Evolutionary conservation across 306 rosid species (phyloP), one percentile per base, ranked within the genome.

Genomic region (Amphicarpaea edgeworthii): DNA sequence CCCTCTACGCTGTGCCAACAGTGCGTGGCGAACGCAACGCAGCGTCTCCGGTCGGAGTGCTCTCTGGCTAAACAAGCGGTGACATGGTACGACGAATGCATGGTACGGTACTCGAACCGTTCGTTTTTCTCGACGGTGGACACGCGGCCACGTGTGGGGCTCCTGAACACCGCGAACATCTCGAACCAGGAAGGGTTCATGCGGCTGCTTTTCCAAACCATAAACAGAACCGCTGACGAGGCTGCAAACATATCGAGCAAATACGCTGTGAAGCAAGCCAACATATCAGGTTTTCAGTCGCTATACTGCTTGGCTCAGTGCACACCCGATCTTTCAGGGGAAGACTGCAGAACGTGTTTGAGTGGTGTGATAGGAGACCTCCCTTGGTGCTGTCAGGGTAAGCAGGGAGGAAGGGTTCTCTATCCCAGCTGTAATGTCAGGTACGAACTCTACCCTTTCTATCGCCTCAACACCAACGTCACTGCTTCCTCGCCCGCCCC

Each of bases 391-490:
- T 82, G 82, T 17, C 26, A 24, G 0, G 79, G 79, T 3, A 82
- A 73, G 14, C 58, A 62, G 8, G 76, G 72, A 37, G 86, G 75
- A 34, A 72, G 72, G 28, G 79, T 77, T 65, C 78, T 79, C 5
- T 79, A 79, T 72, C 83, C 83, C 0, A 79, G 83, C 6, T 79
- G 83, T 23, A 79, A 79, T 38, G 26, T 78, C 3, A 60, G 82
- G 58, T 78, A 78, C 9, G 86, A 82, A 19, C 19, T 82, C 11
- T 77, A 60, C 23, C 86, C 78, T 42, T 83, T 83, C 75, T 83
- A 73, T 6, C 72, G 53, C n/a, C n/a, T n/a, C n/a, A n/a, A n/a
- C 9, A 2, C 5, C 34, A 2, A 4, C 4, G 0, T 0, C 12
- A 3, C 45, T 60, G 53, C 58, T 41, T n/a, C 19, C 3, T 2